Evolutionary conservation across 371 early-diverging fungal species (phyloP).

Genomic region (Funneliformis caledonium): DNA sequence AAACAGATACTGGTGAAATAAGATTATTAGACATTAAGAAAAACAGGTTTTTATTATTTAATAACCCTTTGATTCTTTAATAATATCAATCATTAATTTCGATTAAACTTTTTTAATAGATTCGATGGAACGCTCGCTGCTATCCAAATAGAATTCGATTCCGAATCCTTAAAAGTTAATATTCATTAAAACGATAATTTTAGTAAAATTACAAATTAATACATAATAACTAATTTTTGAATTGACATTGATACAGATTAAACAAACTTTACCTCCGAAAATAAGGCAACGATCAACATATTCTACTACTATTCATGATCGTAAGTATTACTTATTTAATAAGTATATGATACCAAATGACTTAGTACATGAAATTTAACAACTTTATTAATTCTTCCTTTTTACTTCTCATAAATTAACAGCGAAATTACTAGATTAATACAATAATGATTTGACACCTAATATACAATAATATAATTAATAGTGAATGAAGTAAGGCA

Average conservation of each 20-base stretch:
- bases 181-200: background rate
- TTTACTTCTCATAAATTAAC: no score
- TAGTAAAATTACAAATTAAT: background rate
- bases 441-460: no score
- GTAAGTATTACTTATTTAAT: no score
- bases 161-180: constrained; percentile 51
- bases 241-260: background rate
- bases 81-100: background rate
- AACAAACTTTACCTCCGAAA: background rate
- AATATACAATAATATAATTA: no score
- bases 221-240: background rate
- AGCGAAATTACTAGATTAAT: no score
- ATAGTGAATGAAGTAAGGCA: background rate
- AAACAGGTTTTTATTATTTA: constrained; percentile 52
- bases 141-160: constrained; percentile 54
- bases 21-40: constrained; percentile 71
- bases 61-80: background rate
- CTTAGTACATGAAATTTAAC: no score
- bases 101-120: constrained; percentile 43
- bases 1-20: constrained; percentile 41
- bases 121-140: constrained; percentile 76
- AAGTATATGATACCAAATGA: no score
- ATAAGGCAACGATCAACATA: background rate
- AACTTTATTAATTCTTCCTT: no score
- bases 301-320: no score